Conservation (phyloP, 148 eudicot species). For the Arbutus unedo region DNA sequence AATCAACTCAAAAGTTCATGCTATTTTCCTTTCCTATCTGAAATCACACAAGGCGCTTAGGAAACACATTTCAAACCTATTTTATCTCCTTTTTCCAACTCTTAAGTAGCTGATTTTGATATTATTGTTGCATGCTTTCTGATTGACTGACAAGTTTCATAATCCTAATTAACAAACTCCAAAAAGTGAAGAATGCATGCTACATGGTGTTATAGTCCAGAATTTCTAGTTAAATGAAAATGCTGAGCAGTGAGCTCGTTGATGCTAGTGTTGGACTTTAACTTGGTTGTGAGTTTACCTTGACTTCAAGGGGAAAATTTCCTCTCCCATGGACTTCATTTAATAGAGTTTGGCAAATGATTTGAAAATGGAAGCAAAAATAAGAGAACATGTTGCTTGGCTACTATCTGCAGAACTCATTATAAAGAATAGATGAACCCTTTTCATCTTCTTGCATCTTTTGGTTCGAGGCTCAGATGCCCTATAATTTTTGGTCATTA, state of each 20-base stretch:
- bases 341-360: background rate
- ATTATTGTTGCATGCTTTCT: background rate
- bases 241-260: background rate
- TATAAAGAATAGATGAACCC: background rate
- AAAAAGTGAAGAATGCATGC: background rate
- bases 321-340: background rate
- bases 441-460: background rate
- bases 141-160: background rate
- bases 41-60: background rate
- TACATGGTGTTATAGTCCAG: background rate
- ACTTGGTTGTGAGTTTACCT: background rate
- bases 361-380: background rate
- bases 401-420: background rate
- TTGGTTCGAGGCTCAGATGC: background rate
- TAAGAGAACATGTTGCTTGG: background rate
- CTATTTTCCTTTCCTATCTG: background rate
- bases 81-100: background rate
- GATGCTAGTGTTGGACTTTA: background rate
- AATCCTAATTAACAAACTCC: too few relatives aligned
- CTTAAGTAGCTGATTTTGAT: background rate
- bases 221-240: background rate
- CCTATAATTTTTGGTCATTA: slow-evolving; percentile 2
- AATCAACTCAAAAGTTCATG: background rate
- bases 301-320: background rate
- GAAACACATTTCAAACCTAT: background rate